These are phyloP conservation scores for Aspergillus ostianus DNA, from an alignment of 495 filamentous ascomycete genomes.

Conservation along the genomic window DNA sequence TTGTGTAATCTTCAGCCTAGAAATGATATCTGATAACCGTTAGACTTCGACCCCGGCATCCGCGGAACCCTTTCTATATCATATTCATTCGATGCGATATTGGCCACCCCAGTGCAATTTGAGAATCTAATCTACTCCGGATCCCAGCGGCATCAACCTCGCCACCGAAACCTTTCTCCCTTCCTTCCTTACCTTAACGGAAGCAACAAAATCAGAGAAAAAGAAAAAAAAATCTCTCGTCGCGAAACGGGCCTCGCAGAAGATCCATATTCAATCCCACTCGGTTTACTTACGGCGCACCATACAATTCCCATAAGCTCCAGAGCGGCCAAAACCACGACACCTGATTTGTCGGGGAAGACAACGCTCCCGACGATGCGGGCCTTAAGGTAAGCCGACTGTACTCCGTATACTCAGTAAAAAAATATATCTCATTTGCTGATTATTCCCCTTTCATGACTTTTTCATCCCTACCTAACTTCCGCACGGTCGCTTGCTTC, in stretches of 20 bases:
- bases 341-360: constrained; percentile 17
- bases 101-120: neutral
- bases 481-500: constrained; percentile 13
- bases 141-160: too few species aligned
- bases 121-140: neutral
- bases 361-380: constrained; percentile 1
- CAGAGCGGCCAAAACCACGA: neutral
- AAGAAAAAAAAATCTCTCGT: neutral
- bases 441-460: too few species aligned
- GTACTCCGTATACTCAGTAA: too few species aligned
- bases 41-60: neutral
- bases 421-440: too few species aligned
- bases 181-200: too few species aligned
- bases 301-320: neutral
- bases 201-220: too few species aligned
- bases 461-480: neutral
- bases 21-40: neutral
- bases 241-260: neutral
- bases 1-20: too few species aligned
- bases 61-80: neutral
- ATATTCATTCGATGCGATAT: too few species aligned
- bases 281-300: too few species aligned
- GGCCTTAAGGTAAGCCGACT: too few species aligned
- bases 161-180: too few species aligned
- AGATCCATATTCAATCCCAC: neutral